Evolutionary conservation across 202 grass and related monocot genomes (phyloP).

Genomic region (Bolboschoenoplectus hybrid): DNA sequence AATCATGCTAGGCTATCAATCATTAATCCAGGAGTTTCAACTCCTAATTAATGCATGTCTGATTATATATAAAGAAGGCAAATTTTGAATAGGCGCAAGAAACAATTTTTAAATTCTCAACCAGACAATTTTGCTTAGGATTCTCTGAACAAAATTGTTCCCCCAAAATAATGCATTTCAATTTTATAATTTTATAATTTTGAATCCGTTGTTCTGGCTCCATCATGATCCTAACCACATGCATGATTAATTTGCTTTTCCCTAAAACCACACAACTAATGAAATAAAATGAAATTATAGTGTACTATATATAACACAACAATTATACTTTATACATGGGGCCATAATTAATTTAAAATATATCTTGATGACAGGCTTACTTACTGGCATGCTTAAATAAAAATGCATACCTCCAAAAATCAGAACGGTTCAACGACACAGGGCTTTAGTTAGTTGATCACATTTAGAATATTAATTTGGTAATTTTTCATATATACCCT

Average conservation of each 20-base stretch:
- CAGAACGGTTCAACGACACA: slow-evolving; percentile 2
- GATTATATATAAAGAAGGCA: background rate
- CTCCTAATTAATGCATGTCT: background rate
- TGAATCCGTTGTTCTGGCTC: slow-evolving; percentile 29
- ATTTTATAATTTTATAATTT: background rate
- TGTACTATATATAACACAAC: background rate
- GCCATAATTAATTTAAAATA: background rate
- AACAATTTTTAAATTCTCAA: background rate
- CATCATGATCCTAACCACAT: slow-evolving; percentile 24
- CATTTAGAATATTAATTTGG: background rate
- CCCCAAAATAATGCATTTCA: slow-evolving; percentile 31
- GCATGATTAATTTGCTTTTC: slow-evolving; percentile 16
- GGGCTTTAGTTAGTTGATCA: background rate
- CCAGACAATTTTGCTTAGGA: slow-evolving; percentile 6
- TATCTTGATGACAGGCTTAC: background rate
- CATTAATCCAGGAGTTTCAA: background rate
- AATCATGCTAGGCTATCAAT: background rate
- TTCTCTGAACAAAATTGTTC: slow-evolving; percentile 28
- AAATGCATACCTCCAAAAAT: background rate
- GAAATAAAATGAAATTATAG: background rate
- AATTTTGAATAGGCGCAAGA: background rate
- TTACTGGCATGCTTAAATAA: slow-evolving; percentile 11
- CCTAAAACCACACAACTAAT: slow-evolving; percentile 30
- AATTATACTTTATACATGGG: background rate
- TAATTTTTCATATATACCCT: background rate